A percentile compares a stretch with the other conserved stretches of the same genome.
Conservation (phyloP, 441 rosid species). For the Sinapis alba region DNA sequence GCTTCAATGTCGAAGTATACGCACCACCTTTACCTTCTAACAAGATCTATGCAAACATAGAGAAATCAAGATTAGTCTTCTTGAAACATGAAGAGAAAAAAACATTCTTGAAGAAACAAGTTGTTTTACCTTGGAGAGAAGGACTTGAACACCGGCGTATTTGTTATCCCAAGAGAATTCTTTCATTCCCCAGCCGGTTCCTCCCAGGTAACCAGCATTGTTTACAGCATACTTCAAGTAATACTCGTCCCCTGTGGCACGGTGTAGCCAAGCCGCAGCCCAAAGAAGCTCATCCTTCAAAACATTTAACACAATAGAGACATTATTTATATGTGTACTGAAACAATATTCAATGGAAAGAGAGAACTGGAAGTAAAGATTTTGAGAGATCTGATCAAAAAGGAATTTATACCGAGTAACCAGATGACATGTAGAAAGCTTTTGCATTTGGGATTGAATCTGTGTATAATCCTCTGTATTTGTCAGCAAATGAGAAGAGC, state of each 20-base stretch:
- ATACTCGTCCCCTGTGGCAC: slow-evolving; percentile 54
- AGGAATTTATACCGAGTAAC: slow-evolving; percentile 47
- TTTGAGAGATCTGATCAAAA: background rate
- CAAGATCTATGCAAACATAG: slow-evolving; percentile 47
- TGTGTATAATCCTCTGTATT: slow-evolving; percentile 62
- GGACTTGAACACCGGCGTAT: slow-evolving; percentile 71
- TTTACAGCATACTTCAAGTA: slow-evolving; percentile 58
- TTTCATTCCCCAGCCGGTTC: slow-evolving; percentile 66
- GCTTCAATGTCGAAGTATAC: slow-evolving; percentile 55
- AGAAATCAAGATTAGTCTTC: slow-evolving; percentile 17
- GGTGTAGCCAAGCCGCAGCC: slow-evolving; percentile 67
- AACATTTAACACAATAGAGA: background rate
- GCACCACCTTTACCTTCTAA: slow-evolving; percentile 61
- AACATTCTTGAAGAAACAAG: slow-evolving; percentile 4
- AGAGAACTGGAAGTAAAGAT: background rate
- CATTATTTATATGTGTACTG: background rate
- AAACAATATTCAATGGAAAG: background rate
- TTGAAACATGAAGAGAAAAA: background rate
- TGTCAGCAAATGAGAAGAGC: slow-evolving; percentile 70
- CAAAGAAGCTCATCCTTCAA: slow-evolving; percentile 68
- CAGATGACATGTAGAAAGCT: slow-evolving; percentile 64
- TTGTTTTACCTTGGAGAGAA: slow-evolving; percentile 53
- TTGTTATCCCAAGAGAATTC: slow-evolving; percentile 86
- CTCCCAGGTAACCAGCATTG: slow-evolving; percentile 67
- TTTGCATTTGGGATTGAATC: slow-evolving; percentile 55